Evolutionary conservation across 2,329 filamentous ascomycete species (phyloP).

Genomic region (Fusarium buharicum): DNA sequence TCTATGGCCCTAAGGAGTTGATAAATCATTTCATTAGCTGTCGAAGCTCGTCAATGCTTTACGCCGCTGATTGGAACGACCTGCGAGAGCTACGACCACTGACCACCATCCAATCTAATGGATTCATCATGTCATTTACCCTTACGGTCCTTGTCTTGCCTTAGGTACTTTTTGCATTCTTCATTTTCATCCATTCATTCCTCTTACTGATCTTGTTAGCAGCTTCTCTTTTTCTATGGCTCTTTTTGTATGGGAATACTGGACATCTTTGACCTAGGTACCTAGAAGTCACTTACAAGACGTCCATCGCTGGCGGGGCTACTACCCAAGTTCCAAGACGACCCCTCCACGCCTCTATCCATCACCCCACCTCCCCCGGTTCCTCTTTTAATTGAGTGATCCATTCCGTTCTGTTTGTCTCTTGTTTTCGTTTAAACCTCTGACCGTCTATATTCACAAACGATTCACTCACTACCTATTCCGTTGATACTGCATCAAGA

Average conservation of each 20-base stretch:
- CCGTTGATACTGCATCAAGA: too few species aligned
- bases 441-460: too few species aligned
- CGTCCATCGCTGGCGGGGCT: slow-evolving; percentile 20
- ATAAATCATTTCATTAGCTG: neutral
- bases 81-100: slow-evolving; percentile 5
- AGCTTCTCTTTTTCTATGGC: too few species aligned
- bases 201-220: neutral
- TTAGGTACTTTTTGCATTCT: neutral
- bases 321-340: slow-evolving; percentile 6
- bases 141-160: too few species aligned
- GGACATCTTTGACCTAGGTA: neutral
- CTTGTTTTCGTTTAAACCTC: too few species aligned
- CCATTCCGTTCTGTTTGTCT: too few species aligned
- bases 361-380: slow-evolving; percentile 28
- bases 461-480: too few species aligned
- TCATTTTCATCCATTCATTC: neutral
- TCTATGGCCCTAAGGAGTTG: neutral
- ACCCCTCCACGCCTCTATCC: slow-evolving; percentile 27
- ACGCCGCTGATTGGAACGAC: slow-evolving; percentile 26
- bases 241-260: too few species aligned
- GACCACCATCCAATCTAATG: neutral
- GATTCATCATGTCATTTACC: too few species aligned
- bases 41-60: slow-evolving; percentile 15
- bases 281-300: slow-evolving; percentile 18
- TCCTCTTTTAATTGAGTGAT: neutral